Base-by-base conservation (phyloP, 2,329 filamentous ascomycete genomes). In the Botrytis fragariae region DNA sequence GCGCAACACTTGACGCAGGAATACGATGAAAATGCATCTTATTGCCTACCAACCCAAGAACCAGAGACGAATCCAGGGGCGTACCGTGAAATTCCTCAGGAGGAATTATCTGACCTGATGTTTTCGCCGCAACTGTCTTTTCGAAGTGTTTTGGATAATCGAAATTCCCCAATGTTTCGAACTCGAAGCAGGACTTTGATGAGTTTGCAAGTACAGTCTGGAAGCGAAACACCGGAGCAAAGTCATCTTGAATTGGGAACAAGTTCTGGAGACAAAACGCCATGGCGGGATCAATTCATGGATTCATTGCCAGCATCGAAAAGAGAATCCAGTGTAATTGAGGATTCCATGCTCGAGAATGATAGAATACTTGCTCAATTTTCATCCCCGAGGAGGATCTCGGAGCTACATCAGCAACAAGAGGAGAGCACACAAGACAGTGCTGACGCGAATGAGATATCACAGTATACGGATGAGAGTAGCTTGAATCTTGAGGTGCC, bases 261-360 rank as follows among this genome's bases (percentile, higher is more conserved):
- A 54, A 12, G 4, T 45, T 20, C 44, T 35, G 25, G 64, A 45
- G 37, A 54, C n/a, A 57, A 45, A 64, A 72, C 51, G n/a, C n/a
- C 48, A 18, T 20, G 37, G 37, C 48, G 25, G 18, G 22, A 10
- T 57, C 48, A 42, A 12, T 57, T 25, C 25, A 25, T 9, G 12
- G 7, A 42, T 44, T 42, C 48, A 25, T 29, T 25, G 12, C 12
- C n/a, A 44, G n/a, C 65, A 25, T 86, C 83, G 83, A 78, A 79
- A 62, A 80, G 83, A 22, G 85, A 84, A 3, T 84, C 86, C 0
- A 89, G 86, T 73, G 82, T 86, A 42, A 83, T 90, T 32, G 84
- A 83, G 16, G 88, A 91, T 77, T 91, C 88, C 0, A 85, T 88
- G 75, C 85, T 84, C 0, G 79, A 82, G 12, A 81, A 83, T 71